Evolutionary conservation across 2,329 filamentous ascomycete species (phyloP), one percentile per base, ranked within the genome.

Genomic region (Cladosporium halotolerans): DNA sequence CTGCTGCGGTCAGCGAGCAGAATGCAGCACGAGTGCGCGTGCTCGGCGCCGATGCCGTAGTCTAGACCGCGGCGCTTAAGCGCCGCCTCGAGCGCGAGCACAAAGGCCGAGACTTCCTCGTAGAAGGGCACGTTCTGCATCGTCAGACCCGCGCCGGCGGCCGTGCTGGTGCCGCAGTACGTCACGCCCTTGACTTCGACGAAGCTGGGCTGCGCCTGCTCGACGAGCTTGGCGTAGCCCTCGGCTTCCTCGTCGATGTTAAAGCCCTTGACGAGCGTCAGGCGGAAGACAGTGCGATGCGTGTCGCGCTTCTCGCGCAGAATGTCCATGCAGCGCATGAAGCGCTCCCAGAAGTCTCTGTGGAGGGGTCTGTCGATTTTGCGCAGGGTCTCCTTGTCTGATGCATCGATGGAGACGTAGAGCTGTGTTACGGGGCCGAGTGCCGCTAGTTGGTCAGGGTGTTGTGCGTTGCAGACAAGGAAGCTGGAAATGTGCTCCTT

Each of bases 121-220:
- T 96, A 97, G 66, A 96, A 97, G 0, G 92, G 92, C 9, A 97
- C 93, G 66, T 97, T 97, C 64, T 89, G 83, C 92, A 97, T 97
- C n/a, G 84, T 93, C 44, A 97, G 76, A 0, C 92, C 92, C 0
- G 89, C 91, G 50, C 85, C 86, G 3, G 87, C 85, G 8, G 88
- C 88, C 1, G 89, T 89, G 7, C 85, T 85, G 0, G 92, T 97
- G 39, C 93, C 93, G 71, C 93, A 97, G 74, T 93, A 97, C 0
- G 92, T 97, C 36, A 97, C 92, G 52, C 92, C 92, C 75, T 97
- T 97, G 70, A 97, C 81, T 74, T 97, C 92, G 45, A 97, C 83
- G 66, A 97, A 96, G 69, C 89, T 92, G 0, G 92, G 92, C 18
- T 96, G 77, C 0, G 87, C 91, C 60, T 84, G 83, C 66, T 91